phyloP scores from a whole-genome alignment of 2,329 filamentous ascomycete genomes.

The Aspergillus fischeri region DNA sequence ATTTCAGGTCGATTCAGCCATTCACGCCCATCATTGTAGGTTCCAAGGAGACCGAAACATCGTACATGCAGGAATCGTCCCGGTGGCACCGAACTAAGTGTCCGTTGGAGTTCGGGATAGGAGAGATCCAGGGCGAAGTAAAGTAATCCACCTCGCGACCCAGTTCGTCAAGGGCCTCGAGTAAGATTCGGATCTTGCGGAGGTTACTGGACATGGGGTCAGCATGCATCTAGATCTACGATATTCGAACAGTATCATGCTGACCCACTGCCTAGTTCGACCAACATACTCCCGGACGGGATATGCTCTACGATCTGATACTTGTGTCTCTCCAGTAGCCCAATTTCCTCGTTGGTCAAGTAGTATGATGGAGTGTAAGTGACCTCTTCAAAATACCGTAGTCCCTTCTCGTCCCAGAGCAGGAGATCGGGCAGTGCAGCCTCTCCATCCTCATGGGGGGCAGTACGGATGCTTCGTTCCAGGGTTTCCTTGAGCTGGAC shows the following conservation, averaged over 20 bases:
- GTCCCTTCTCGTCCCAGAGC: slow-evolving; percentile 21
- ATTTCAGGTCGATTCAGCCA: slow-evolving; percentile 68
- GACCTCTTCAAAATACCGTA: slow-evolving; percentile 25
- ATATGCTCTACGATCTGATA: slow-evolving; percentile 5
- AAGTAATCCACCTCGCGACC: slow-evolving; percentile 74
- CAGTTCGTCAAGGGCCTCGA: slow-evolving; percentile 71
- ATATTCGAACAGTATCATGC: not conserved
- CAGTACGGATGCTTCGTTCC: slow-evolving; percentile 1
- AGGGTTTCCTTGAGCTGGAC: slow-evolving; percentile 3
- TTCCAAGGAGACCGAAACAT: slow-evolving; percentile 74
- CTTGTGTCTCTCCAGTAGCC: slow-evolving; percentile 1
- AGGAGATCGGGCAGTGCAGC: slow-evolving; percentile 22
- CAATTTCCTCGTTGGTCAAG: slow-evolving; percentile 6
- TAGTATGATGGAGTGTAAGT: slow-evolving; percentile 15
- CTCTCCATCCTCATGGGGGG: not conserved
- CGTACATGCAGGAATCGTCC: slow-evolving; percentile 62
- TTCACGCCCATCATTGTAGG: slow-evolving; percentile 77
- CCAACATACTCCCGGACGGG: slow-evolving; percentile 4
- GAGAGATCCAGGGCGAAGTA: slow-evolving; percentile 79
- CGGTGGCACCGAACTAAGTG: slow-evolving; percentile 57
- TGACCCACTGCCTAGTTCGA: slow-evolving; percentile 14
- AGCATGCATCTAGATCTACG: slow-evolving; percentile 43
- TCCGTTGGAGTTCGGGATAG: slow-evolving; percentile 69
- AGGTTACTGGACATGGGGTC: slow-evolving; percentile 38
- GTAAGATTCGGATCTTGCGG: slow-evolving; percentile 75